A percentile compares a stretch with the other conserved stretches of the same genome.
Conservation (phyloP, 495 filamentous ascomycete genomes). For the Astrocystis sublimbata region DNA sequence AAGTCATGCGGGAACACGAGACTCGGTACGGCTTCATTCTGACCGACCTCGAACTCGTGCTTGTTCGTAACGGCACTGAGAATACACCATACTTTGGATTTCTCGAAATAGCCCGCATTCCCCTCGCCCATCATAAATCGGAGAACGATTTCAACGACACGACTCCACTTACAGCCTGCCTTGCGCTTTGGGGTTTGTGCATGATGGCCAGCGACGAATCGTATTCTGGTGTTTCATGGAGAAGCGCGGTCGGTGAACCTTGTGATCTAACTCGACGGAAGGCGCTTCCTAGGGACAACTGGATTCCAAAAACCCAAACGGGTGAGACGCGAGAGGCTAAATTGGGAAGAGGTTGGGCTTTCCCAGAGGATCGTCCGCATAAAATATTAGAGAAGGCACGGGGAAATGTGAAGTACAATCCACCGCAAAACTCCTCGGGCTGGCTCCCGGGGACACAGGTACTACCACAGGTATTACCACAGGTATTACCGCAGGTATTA, state of each 20-base stretch:
- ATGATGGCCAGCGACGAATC: slow-evolving; percentile 80
- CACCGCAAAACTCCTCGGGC: too few relatives aligned
- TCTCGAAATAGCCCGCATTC: slow-evolving; percentile 70
- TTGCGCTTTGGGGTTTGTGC: slow-evolving; percentile 58
- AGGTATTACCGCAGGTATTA: too few relatives aligned
- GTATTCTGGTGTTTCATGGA: slow-evolving; percentile 63
- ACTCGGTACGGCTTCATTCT: slow-evolving; percentile 94
- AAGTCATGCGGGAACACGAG: slow-evolving; percentile 87
- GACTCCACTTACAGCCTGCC: slow-evolving; percentile 56
- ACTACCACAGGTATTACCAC: too few relatives aligned
- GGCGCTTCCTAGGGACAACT: slow-evolving; percentile 69
- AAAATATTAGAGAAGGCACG: slow-evolving; percentile 60
- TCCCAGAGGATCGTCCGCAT: slow-evolving; percentile 68
- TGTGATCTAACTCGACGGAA: slow-evolving; percentile 74
- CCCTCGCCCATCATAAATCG: slow-evolving; percentile 43
- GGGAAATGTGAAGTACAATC: too few relatives aligned
- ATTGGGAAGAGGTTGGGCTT: slow-evolving; percentile 78
- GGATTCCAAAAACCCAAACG: slow-evolving; percentile 84
- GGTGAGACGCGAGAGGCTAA: slow-evolving; percentile 85
- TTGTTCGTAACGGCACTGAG: slow-evolving; percentile 77
- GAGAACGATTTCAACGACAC: slow-evolving; percentile 37
- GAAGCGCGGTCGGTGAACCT: slow-evolving; percentile 78
- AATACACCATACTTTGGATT: slow-evolving; percentile 78
- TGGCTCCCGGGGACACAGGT: slow-evolving; percentile 10
- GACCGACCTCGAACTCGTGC: slow-evolving; percentile 90